Evolutionary conservation across 23 red algal genomes (phyloP).

Genomic region (Gracilaria gracilis): DNA sequence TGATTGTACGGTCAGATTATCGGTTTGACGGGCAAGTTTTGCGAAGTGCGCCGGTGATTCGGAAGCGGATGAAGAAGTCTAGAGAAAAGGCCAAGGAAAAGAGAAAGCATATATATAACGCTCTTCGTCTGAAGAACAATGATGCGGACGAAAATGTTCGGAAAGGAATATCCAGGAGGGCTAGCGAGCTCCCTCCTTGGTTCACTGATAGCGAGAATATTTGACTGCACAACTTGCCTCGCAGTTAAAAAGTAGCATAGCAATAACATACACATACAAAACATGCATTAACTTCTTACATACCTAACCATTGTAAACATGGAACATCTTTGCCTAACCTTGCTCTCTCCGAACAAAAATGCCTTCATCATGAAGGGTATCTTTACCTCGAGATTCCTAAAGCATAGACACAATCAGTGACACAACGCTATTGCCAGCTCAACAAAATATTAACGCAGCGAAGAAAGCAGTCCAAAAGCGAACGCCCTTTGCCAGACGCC

Average conservation of each 20-base stretch:
- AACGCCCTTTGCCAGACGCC: no score
- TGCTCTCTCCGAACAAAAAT: neutral
- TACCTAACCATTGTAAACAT: neutral
- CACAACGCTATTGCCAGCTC: no score
- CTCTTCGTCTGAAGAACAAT: constrained; percentile 9
- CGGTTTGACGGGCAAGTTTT: constrained; percentile 33
- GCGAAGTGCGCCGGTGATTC: constrained; percentile 17
- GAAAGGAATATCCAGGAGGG: constrained; percentile 52
- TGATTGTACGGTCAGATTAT: constrained; percentile 37
- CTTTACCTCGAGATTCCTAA: no score
- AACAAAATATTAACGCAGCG: no score
- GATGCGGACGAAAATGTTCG: constrained; percentile 38
- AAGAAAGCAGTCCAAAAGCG: no score
- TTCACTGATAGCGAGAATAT: constrained; percentile 36
- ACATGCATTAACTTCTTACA: no score
- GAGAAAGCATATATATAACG: constrained; percentile 31
- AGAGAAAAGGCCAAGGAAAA: constrained; percentile 42
- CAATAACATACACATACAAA: no score
- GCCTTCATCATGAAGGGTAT: neutral
- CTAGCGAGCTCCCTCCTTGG: constrained; percentile 64
- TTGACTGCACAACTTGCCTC: neutral
- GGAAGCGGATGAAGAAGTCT: constrained; percentile 32
- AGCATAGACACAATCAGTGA: no score
- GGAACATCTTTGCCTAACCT: neutral
- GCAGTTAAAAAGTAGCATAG: neutral